Evolutionary conservation across 2,329 filamentous ascomycete species (phyloP), one percentile per base, ranked within the genome.

Genomic region (Aspergillus pseudoterreus): DNA sequence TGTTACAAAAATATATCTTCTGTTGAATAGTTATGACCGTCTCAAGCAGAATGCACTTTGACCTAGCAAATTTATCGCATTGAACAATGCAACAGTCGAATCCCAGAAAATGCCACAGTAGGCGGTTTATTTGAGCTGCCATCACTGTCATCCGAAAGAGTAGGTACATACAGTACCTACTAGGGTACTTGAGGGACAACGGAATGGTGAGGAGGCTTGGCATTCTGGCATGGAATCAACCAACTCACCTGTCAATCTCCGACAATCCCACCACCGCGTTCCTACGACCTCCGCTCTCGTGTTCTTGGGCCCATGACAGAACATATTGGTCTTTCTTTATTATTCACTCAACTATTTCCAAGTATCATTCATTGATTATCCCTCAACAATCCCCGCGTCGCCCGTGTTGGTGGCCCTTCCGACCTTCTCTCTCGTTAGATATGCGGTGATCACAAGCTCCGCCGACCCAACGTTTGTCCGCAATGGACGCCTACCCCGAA

Each of bases 401-500:
- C 39, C 11, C 15, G 14, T 17, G 39, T 22, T 10, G 27, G 27
- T 30, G 27, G 39, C n/a, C 17, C 39, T 17, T 15, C 17, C 39
- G 11, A 19, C 39, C 17, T 42, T 42, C 15, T n/a, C 17, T n/a
- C 32, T 39, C 30, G 22, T 49, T 47, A 63, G 63, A 63, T 45
- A 71, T 71, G 69, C 61, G 63, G 63, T 71, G 69, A 71, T 57
- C 50, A 46, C 57, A 45, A 47, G 30, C 39, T 46, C 49, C 52
- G 27, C 49, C 35, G 56, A 62, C 48, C 5, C 52, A 58, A 51
- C 54, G 52, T 53, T 58, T 61, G 63, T 66, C 64, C 69, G 65
- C 65, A 63, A 77, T 77, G 75, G 73, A 77, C 61, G 71, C 70
- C 54, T 77, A 75, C 57, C 74, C 75, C 21, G 62, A 70, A 57